Evolutionary conservation across 1,284 basidiomycete genomes (phyloP).

Genomic region (Pholiota adiposa): DNA sequence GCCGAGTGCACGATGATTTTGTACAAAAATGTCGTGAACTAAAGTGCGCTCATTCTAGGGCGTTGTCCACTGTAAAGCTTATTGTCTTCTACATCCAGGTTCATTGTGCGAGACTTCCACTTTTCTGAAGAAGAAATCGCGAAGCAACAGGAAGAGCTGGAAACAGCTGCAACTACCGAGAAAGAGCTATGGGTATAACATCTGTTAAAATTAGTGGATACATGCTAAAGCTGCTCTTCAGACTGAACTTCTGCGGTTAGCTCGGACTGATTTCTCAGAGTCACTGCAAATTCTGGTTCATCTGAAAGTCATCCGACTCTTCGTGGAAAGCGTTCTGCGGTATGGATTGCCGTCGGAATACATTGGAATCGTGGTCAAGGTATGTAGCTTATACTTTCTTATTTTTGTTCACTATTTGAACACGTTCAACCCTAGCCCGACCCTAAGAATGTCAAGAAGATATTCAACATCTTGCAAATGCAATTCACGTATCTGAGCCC

Average conservation of each 20-base stretch:
- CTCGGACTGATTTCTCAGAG: conserved; percentile 97
- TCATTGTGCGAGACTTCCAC: conserved; percentile 93
- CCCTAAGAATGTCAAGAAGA: conserved; percentile 82
- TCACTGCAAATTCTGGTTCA: conserved; percentile 95
- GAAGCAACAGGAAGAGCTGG: conserved; percentile 85
- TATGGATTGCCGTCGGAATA: conserved; percentile 97
- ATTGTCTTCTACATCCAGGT: conserved; percentile 46
- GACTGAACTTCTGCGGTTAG: conserved; percentile 93
- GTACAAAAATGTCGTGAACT: conserved; percentile 94
- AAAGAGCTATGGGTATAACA: conserved; percentile 93
- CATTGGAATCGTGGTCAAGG: conserved; percentile 82
- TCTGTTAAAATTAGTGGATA: neutral
- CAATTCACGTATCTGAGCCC: conserved; percentile 85
- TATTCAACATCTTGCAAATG: conserved; percentile 71
- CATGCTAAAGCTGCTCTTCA: conserved; percentile 35
- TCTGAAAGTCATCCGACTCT: conserved; percentile 89
- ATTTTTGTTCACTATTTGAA: neutral
- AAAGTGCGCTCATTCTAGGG: conserved; percentile 61
- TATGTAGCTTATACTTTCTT: conserved; percentile 32
- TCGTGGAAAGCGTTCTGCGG: conserved; percentile 94
- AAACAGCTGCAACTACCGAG: conserved; percentile 83
- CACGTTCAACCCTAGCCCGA: conserved; percentile 68
- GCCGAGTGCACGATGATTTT: conserved; percentile 91
- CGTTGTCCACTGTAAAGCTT: neutral
- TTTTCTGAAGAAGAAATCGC: conserved; percentile 87